Conservation (phyloP, 2,329 filamentous ascomycete genomes). For the Ophiostoma ulmi region DNA sequence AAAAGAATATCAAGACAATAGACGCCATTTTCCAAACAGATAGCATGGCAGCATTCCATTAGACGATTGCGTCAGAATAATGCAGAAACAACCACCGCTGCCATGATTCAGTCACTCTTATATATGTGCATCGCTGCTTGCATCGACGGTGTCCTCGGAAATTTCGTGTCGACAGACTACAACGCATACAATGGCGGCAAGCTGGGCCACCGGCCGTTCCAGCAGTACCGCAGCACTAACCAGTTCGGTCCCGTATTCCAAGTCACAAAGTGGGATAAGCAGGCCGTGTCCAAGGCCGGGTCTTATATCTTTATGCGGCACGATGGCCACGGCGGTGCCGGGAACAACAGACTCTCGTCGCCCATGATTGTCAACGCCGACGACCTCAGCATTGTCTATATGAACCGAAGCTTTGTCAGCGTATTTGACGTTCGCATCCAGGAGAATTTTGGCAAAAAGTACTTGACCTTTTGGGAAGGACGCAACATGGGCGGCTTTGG, state of each 20-base stretch:
- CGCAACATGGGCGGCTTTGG: slow-evolving; percentile 17
- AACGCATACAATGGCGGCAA: slow-evolving; percentile 20
- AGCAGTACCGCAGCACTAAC: slow-evolving; percentile 16
- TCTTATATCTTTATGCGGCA: slow-evolving; percentile 25
- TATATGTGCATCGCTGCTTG: background rate
- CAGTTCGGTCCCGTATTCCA: slow-evolving; percentile 21
- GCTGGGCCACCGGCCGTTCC: slow-evolving; percentile 21
- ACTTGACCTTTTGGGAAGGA: slow-evolving; percentile 24
- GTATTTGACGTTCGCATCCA: slow-evolving; percentile 24
- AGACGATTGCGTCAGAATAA: background rate
- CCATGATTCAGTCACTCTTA: background rate
- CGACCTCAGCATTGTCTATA: slow-evolving; percentile 21
- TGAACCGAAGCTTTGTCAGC: slow-evolving; percentile 19
- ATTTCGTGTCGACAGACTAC: slow-evolving; percentile 18
- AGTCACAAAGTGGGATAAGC: slow-evolving; percentile 22
- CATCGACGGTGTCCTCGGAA: background rate
- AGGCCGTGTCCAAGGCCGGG: slow-evolving; percentile 13
- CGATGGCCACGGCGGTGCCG: slow-evolving; percentile 19
- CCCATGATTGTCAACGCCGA: slow-evolving; percentile 20
- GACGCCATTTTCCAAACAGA: background rate
- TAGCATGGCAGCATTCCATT: background rate
- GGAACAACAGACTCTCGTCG: slow-evolving; percentile 13
- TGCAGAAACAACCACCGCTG: background rate
- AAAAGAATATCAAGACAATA: background rate
- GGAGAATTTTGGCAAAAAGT: slow-evolving; percentile 19